phyloP scores from a whole-genome alignment of 768 basidiomycete genomes.

The Russula ochroleuca region DNA sequence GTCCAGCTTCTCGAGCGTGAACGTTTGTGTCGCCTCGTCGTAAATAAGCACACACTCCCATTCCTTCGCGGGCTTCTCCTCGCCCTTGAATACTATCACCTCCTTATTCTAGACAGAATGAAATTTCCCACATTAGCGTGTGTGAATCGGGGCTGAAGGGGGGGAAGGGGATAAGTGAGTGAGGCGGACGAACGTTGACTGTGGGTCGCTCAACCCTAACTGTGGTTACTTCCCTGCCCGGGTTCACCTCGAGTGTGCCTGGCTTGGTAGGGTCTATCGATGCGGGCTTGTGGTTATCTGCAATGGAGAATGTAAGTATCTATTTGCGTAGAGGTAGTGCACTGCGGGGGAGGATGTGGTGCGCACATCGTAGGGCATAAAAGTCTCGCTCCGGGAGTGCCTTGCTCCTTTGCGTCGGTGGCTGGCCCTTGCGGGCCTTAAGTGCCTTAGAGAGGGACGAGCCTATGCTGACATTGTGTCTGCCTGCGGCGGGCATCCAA shows the following conservation, averaged over 20 bases:
- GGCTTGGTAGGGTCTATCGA: constrained; percentile 62
- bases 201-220: constrained; percentile 64
- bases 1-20: constrained; percentile 27
- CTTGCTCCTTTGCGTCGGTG: constrained; percentile 42
- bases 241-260: constrained; percentile 60
- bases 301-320: not conserved
- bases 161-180: not conserved
- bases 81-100: constrained; percentile 52
- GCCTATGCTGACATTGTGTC: constrained; percentile 57
- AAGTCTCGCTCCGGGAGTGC: constrained; percentile 62
- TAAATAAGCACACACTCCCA: constrained; percentile 76
- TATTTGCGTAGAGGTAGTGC: not conserved
- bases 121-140: constrained; percentile 1
- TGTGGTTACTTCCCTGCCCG: constrained; percentile 47
- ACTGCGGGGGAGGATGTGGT: not conserved
- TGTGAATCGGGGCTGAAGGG: not conserved
- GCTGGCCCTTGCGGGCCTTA: constrained; percentile 58
- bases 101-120: constrained; percentile 44
- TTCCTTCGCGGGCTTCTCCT: constrained; percentile 57
- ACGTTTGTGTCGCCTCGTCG: constrained; percentile 54
- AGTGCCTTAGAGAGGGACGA: constrained; percentile 59
- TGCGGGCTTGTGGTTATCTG: constrained; percentile 75
- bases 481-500: constrained; percentile 37
- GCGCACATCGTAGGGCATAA: constrained; percentile 72
- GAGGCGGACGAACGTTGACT: constrained; percentile 46